These are phyloP conservation scores for Cryptococcus amylolentus DNA, from an alignment of 1,284 basidiomycete genomes.

Conservation along the genomic window DNA sequence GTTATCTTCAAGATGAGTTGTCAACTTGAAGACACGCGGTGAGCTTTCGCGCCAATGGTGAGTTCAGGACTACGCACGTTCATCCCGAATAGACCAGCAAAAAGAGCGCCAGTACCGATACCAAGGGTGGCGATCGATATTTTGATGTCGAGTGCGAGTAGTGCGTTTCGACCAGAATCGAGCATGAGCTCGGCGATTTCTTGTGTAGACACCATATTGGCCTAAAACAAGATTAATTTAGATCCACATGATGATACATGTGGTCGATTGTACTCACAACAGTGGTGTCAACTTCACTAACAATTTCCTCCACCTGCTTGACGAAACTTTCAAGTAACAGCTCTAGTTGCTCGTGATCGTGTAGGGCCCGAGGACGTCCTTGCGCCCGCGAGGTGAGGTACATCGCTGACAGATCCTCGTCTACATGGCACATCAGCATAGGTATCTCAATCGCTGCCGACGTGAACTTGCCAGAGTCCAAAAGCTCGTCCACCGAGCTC, in stretches of 20 bases:
- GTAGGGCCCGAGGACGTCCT: slow-evolving; percentile 56
- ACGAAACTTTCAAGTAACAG: slow-evolving; percentile 87
- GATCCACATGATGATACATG: too few species aligned
- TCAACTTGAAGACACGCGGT: slow-evolving; percentile 28
- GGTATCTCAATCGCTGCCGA: neutral
- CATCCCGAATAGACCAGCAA: slow-evolving; percentile 93
- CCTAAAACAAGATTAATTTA: slow-evolving; percentile 51
- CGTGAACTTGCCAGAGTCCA: slow-evolving; percentile 67
- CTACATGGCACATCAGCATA: slow-evolving; percentile 49
- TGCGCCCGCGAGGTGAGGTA: slow-evolving; percentile 78
- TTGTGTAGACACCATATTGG: slow-evolving; percentile 91
- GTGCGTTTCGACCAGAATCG: slow-evolving; percentile 90
- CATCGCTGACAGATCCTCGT: slow-evolving; percentile 90
- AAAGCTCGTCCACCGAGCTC: slow-evolving; percentile 80
- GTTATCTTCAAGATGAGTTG: slow-evolving; percentile 42
- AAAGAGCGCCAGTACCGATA: slow-evolving; percentile 83
- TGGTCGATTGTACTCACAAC: slow-evolving; percentile 57
- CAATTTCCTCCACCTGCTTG: slow-evolving; percentile 94
- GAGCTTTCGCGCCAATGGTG: neutral
- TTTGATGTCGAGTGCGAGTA: slow-evolving; percentile 87
- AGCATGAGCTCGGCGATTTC: slow-evolving; percentile 96
- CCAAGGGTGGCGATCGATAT: slow-evolving; percentile 94
- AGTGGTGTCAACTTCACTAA: slow-evolving; percentile 84
- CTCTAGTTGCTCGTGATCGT: slow-evolving; percentile 91
- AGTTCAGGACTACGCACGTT: slow-evolving; percentile 58